These are phyloP conservation scores for Stromatinia cepivora DNA, from an alignment of 2,329 filamentous ascomycete species.

Conservation along the genomic window DNA sequence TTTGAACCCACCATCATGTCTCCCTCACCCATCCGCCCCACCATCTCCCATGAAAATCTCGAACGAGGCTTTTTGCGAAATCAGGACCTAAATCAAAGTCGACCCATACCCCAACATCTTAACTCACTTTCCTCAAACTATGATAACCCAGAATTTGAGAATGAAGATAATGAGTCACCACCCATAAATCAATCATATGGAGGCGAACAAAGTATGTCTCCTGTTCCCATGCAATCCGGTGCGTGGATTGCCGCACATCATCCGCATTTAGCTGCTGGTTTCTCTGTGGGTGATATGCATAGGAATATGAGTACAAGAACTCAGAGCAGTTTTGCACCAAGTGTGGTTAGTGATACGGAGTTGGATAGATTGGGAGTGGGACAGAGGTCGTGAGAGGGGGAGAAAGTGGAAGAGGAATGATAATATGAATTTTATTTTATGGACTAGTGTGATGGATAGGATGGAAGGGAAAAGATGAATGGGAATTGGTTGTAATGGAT, in stretches of 20 bases:
- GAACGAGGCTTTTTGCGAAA: conserved; percentile 6
- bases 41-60: conserved; percentile 5
- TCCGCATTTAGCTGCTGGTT: neutral
- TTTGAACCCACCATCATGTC: conserved; percentile 8
- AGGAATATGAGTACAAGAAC: conserved; percentile 31
- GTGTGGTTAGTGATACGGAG: conserved; percentile 34
- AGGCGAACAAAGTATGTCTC: neutral
- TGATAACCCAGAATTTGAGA: neutral
- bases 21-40: conserved; percentile 13
- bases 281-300: neutral
- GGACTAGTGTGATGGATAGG: neutral
- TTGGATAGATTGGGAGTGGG: conserved; percentile 34
- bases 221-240: neutral
- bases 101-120: neutral
- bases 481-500: conserved; percentile 40
- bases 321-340: conserved; percentile 29
- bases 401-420: neutral
- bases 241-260: conserved; percentile 1
- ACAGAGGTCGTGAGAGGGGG: neutral
- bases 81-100: neutral
- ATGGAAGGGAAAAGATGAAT: conserved; percentile 24
- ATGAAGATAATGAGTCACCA: neutral
- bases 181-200: neutral
- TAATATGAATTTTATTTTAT: conserved; percentile 1
- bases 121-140: conserved; percentile 5